Base-by-base conservation (phyloP, 805 yeast genomes). In the Starmerella stigmatis region DNA sequence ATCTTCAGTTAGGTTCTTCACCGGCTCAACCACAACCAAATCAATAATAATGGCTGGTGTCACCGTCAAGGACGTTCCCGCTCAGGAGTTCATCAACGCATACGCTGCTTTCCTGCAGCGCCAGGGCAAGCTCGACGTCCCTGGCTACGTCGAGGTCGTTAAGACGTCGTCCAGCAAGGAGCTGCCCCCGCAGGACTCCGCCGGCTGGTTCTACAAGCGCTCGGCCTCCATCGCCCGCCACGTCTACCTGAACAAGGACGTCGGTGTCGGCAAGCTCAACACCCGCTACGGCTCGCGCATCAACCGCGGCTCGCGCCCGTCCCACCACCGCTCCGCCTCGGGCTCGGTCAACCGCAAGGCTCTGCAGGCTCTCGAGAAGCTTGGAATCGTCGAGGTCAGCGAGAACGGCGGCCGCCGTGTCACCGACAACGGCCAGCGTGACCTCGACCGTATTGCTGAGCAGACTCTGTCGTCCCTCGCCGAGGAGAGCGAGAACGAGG, bases 161-260 rank as follows among this genome's bases (percentile, higher is more conserved):
- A 92, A 92, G 86, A 92, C 98, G 72, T 83, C 95, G 59, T 81
- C 94, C 61, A 94, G 96, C 76, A 88, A 89, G 70, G 98, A 92
- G 63, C 83, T 92, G 72, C 98, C 98, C 71, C 98, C 98, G 71
- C 97, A 89, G 77, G 97, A 92, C 71, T 74, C 97, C 64, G 97
- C 86, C 76, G 86, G 89, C 68, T 92, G 98, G 98, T 89, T 86
- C 84, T 89, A 89, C 95, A 85, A 84, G 85, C 84, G 98, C 75
- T 94, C 98, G 65, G 98, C 98, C 67, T 89, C 98, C 52, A 86
- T 88, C 72, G 98, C 98, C 68, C 92, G 98, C 79, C 98, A 92
- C 88, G 81, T 92, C 74, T 92, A 92, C 94, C 79, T 92, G 75
- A 86, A 96, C 84, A 92, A 92, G 77, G 84, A 84, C 65, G 94